A percentile compares a stretch with the other conserved stretches of the same genome.
These are phyloP conservation scores for Pestalotiopsis sp. DNA, from an alignment of 2,329 filamentous ascomycete genomes.

Conservation along the genomic window DNA sequence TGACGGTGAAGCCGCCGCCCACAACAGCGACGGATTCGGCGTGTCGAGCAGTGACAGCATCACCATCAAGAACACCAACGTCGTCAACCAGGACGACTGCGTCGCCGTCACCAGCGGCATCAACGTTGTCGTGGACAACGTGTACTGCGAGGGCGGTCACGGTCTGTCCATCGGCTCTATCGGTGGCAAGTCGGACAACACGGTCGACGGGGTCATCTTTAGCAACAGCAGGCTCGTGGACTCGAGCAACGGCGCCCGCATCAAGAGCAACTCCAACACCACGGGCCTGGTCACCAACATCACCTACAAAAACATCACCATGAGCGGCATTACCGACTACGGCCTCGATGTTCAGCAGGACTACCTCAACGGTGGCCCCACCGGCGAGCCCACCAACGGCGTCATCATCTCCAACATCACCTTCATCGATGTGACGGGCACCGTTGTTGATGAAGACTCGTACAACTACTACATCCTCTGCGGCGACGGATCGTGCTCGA, in stretches of 20 bases:
- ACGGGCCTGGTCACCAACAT: slow-evolving; percentile 49
- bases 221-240: slow-evolving; percentile 44
- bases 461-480: slow-evolving; percentile 34
- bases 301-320: slow-evolving; percentile 49
- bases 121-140: slow-evolving; percentile 41
- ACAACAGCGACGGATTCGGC: slow-evolving; percentile 61
- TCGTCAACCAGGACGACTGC: slow-evolving; percentile 64
- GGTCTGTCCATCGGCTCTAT: slow-evolving; percentile 56
- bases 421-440: slow-evolving; percentile 28
- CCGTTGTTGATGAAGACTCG: not conserved
- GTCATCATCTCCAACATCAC: slow-evolving; percentile 42
- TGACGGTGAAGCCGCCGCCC: slow-evolving; percentile 32
- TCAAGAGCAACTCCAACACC: slow-evolving; percentile 52
- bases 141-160: slow-evolving; percentile 48
- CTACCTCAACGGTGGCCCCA: slow-evolving; percentile 33
- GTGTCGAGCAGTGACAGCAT: slow-evolving; percentile 48
- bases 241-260: slow-evolving; percentile 54
- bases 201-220: slow-evolving; percentile 48
- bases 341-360: slow-evolving; percentile 28
- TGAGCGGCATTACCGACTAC: slow-evolving; percentile 47
- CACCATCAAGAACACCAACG: slow-evolving; percentile 50
- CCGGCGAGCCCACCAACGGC: slow-evolving; percentile 40
- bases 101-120: slow-evolving; percentile 59
- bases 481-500: slow-evolving; percentile 29
- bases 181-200: slow-evolving; percentile 51